Percentiles rank a stretch among this genome's conserved stretches.
These are phyloP conservation scores for Saururus chinensis DNA, from an alignment of 164 flowering plant genomes.

Conservation along the genomic window DNA sequence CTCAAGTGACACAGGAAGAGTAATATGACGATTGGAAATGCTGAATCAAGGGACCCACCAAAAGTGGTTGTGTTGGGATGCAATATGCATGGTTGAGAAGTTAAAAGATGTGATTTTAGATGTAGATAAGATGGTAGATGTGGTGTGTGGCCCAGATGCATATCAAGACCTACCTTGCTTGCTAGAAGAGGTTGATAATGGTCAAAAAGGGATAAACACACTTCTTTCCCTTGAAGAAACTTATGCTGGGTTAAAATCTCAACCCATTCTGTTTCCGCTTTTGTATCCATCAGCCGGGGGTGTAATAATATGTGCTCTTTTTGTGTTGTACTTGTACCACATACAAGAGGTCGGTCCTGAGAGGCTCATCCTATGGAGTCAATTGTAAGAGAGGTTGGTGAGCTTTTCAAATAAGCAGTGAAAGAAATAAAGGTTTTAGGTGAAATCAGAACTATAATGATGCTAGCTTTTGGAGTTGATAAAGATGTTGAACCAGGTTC, in stretches of 20 bases:
- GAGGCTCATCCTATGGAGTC: constrained; percentile 93
- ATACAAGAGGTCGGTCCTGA: constrained; percentile 94
- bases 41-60: constrained; percentile 77
- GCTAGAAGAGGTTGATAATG: constrained; percentile 83
- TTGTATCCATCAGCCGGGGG: constrained; percentile 96
- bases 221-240: constrained; percentile 98
- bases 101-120: constrained; percentile 90
- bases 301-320: constrained; percentile 99
- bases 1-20: constrained; percentile 93
- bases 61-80: constrained; percentile 95
- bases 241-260: constrained; percentile 86
- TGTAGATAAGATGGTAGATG: constrained; percentile 99
- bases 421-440: constrained; percentile 93
- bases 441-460: constrained; percentile 94
- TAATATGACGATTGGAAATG: constrained; percentile 72
- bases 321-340: constrained; percentile 95
- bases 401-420: constrained; percentile 77
- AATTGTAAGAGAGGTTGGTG: constrained; percentile 78
- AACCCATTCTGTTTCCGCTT: constrained; percentile 73
- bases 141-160: constrained; percentile 98
- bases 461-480: constrained; percentile 49
- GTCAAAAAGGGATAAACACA: constrained; percentile 95
- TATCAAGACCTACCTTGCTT: constrained; percentile 86
- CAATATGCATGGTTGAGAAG: constrained; percentile 99
- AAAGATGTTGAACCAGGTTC: constrained; percentile 46